Conservation (phyloP, 306 rosid species). For the Glycyrrhiza uralensis region DNA sequence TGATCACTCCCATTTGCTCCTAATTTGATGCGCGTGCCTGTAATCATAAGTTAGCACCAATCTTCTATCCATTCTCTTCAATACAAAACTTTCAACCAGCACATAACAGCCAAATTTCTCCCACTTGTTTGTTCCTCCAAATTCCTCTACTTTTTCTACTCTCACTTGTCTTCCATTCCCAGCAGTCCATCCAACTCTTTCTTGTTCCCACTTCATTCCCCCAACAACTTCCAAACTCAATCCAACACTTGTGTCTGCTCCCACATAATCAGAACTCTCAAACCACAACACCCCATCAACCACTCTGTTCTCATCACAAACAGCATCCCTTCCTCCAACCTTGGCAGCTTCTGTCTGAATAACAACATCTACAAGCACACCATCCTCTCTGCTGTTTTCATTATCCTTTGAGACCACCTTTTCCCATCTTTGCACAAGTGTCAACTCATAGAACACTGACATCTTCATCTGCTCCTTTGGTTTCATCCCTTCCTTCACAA, state of each 20-base stretch:
- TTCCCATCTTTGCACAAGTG: slow-evolving; percentile 37
- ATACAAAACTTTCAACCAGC: background rate
- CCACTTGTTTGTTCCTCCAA: background rate
- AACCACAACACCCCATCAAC: slow-evolving; percentile 23
- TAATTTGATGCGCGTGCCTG: background rate
- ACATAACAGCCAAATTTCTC: background rate
- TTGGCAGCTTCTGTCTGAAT: slow-evolving; percentile 3
- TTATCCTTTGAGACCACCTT: slow-evolving; percentile 22
- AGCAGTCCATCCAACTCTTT: background rate
- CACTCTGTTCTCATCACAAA: background rate
- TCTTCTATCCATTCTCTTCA: background rate
- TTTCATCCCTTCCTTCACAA: background rate
- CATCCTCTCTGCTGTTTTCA: background rate
- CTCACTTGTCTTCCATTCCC: background rate
- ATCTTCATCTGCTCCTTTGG: background rate
- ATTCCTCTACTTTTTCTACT: background rate
- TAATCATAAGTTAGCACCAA: background rate
- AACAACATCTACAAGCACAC: slow-evolving; percentile 31
- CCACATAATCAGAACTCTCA: slow-evolving; percentile 32
- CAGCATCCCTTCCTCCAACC: slow-evolving; percentile 25
- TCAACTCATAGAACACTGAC: background rate
- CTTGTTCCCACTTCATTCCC: slow-evolving; percentile 23
- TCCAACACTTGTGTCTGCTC: slow-evolving; percentile 19
- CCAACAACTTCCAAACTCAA: slow-evolving; percentile 26
- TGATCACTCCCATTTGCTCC: background rate